These are phyloP conservation scores for Fraxinus nigra DNA, from an alignment of 305 asterid genomes.

Conservation along the genomic window DNA sequence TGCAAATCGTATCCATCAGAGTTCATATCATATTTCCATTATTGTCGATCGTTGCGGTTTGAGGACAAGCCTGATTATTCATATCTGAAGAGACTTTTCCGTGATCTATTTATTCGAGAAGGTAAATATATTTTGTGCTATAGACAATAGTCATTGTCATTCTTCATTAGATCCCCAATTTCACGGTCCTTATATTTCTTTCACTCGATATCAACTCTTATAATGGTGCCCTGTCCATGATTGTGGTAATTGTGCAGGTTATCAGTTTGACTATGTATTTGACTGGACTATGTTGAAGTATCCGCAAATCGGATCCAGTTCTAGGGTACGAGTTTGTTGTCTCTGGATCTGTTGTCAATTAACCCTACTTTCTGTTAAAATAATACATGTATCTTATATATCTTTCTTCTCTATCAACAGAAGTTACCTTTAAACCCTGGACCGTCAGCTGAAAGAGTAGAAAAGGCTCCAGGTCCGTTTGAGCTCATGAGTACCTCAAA, in stretches of 20 bases:
- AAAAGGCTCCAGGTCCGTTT: constrained; percentile 60
- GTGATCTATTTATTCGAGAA: constrained; percentile 88
- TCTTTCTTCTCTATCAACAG: constrained; percentile 29
- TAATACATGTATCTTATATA: constrained; percentile 10
- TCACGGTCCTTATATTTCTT: background rate
- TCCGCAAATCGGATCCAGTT: constrained; percentile 81
- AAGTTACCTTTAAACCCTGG: constrained; percentile 63
- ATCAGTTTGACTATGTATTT: constrained; percentile 89
- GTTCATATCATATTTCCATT: constrained; percentile 80
- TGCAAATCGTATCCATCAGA: constrained; percentile 91
- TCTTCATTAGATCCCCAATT: background rate
- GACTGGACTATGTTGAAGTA: constrained; percentile 95
- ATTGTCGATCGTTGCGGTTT: constrained; percentile 85
- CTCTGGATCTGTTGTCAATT: background rate
- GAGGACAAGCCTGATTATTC: constrained; percentile 98
- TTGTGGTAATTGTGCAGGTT: constrained; percentile 45
- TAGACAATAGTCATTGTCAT: background rate
- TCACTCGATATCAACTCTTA: constrained; percentile 1
- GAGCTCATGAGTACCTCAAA: background rate
- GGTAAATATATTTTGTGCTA: constrained; percentile 36
- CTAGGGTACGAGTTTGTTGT: constrained; percentile 59
- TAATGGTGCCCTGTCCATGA: background rate
- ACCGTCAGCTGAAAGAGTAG: constrained; percentile 56
- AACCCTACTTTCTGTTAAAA: background rate
- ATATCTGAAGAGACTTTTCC: constrained; percentile 89